Evolutionary conservation across 306 rosid species (phyloP), one percentile per base, ranked within the genome.

Genomic region (Bauhinia variegata): DNA sequence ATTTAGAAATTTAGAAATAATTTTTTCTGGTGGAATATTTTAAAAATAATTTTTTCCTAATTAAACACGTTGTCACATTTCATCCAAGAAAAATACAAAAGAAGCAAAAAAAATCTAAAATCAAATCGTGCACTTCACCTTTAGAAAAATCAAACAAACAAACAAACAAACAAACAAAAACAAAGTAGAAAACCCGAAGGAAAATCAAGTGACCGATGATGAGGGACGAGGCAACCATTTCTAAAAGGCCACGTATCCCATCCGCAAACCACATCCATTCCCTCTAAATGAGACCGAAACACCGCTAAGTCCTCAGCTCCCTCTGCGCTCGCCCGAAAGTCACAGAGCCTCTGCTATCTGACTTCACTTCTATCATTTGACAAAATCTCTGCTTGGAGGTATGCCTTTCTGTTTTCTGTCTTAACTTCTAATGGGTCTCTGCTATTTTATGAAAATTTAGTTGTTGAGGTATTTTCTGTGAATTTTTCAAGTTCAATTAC

Each of bases 251-350:
- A 90, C 99, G 99, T 88, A 71, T 8, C 46, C 18, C 28, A 58
- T 67, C 65, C 74, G 5, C 3, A 33, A 80, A 70, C 96, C 97
- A 88, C 84, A 93, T 81, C 90, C 84, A 60, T 65, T 70, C 67
- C 77, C 50, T 76, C 57, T 71, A 52, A 82, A 32, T 58, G 74
- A 74, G 65, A 58, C 70, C 7, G 55, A 8, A 14, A 5, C 55
- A 50, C 33, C 44, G 42, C 44, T 23, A 10, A 49, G n/a, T 39
- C 57, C 46, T 14, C 78, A 5, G n/a, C 48, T 18, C 4, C 64
- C 61, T 68, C 53, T 41, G 59, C 56, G 49, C 73, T 69, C 56
- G 49, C 72, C 71, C 10, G 5, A 13, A 14, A 70, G 51, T 70
- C 68, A 39, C 62, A 16, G 54, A 58, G 41, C 63, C 68, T 69